Evolutionary conservation across 495 filamentous ascomycete species (phyloP).

Genomic region (Penicillium pulvis): DNA sequence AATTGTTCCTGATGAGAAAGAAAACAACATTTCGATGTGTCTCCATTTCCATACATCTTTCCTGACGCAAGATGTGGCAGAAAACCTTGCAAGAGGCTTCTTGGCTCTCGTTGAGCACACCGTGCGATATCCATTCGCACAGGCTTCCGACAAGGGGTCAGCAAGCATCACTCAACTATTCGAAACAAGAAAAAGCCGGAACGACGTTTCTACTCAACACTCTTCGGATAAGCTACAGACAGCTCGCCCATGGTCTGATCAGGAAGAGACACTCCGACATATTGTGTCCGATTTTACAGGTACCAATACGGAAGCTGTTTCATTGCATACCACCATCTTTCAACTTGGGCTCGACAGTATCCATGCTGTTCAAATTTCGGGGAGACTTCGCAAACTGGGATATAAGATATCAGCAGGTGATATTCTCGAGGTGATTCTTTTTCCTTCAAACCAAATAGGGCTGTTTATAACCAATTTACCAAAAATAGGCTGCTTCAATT

Average conservation of each 20-base stretch:
- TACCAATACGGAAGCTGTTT: conserved; percentile 45
- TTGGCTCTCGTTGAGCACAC: conserved; percentile 45
- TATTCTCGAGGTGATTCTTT: conserved; percentile 56
- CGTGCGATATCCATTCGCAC: conserved; percentile 34
- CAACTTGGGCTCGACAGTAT: conserved; percentile 48
- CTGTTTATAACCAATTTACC: conserved; percentile 59
- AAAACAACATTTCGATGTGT: conserved; percentile 36
- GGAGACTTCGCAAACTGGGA: conserved; percentile 59
- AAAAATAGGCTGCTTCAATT: conserved; percentile 41
- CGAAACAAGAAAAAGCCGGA: conserved; percentile 1
- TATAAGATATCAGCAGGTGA: conserved; percentile 64
- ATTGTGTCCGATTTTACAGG: conserved; percentile 59
- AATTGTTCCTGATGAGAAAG: conserved; percentile 54
- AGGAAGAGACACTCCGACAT: conserved; percentile 61
- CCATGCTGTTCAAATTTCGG: conserved; percentile 60
- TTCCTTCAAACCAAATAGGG: conserved; percentile 54
- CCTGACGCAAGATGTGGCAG: conserved; percentile 39
- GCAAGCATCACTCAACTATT: conserved; percentile 19
- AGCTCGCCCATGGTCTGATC: conserved; percentile 47
- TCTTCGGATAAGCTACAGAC: background rate
- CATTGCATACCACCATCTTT: conserved; percentile 53
- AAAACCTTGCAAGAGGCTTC: conserved; percentile 52
- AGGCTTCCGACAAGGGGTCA: conserved; percentile 29
- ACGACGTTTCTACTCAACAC: background rate
- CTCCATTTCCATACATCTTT: conserved; percentile 37